Conservation (phyloP, 2,329 filamentous ascomycete genomes). For the Sclerotinia trifoliorum region DNA sequence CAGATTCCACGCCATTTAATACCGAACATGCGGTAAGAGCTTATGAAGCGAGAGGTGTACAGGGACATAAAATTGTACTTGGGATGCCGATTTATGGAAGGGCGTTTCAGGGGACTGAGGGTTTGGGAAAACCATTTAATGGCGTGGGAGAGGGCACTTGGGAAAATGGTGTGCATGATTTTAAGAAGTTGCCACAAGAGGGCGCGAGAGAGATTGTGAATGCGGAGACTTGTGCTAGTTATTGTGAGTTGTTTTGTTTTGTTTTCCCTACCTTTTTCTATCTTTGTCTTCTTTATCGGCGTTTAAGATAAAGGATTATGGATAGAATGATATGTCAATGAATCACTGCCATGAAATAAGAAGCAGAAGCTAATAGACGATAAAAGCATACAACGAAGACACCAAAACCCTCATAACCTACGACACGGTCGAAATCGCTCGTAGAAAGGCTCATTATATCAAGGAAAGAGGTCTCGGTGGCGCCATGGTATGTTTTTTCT, state of each 20-base stretch:
- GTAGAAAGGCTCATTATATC: constrained; percentile 71
- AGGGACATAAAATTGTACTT: constrained; percentile 72
- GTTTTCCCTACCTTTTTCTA: no score
- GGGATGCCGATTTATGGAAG: constrained; percentile 93
- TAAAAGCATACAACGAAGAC: constrained; percentile 55
- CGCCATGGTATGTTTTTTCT: constrained; percentile 58
- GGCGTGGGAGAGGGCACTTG: constrained; percentile 78
- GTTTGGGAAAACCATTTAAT: constrained; percentile 65
- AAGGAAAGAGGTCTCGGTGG: constrained; percentile 68
- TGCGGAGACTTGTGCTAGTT: constrained; percentile 64
- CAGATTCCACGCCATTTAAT: constrained; percentile 73
- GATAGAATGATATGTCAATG: neutral
- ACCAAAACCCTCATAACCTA: constrained; percentile 73
- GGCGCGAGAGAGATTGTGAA: constrained; percentile 67
- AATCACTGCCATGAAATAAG: neutral
- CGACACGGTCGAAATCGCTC: constrained; percentile 67
- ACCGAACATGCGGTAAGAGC: constrained; percentile 67
- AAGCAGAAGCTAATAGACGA: neutral
- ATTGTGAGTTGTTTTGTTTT: constrained; percentile 47
- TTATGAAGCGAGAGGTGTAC: constrained; percentile 66
- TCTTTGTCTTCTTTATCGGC: neutral
- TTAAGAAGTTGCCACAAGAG: constrained; percentile 73
- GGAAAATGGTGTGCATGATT: constrained; percentile 86
- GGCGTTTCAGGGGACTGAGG: constrained; percentile 76
- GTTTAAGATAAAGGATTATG: neutral